Evolutionary conservation across 2,329 filamentous ascomycete genomes (phyloP), one percentile per base, ranked within the genome.

Genomic region (Sporothrix inflata): DNA sequence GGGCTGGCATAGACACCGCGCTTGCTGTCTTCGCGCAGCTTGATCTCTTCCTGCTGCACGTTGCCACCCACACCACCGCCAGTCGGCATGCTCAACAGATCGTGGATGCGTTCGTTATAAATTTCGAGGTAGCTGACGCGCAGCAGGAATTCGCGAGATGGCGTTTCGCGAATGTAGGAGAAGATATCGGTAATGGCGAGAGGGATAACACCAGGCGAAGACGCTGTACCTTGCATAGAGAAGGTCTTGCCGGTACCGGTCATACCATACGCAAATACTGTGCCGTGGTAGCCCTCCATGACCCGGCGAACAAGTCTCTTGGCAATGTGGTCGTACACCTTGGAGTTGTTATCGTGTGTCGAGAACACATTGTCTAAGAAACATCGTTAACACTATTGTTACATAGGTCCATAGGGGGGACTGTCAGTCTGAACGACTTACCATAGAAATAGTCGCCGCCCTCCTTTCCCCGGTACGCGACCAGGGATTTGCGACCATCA

Each of bases 201-300:
- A 7, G 96, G 96, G 71, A 99, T 99, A 38, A 99, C 96, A 83
- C 96, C 96, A 0, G 96, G 96, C 51, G 94, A 97, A 2, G 93
- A 93, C 61, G 94, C 94, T 12, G 96, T 99, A 77, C 96, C 96
- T 84, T 99, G 96, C 96, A 99, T 99, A 51, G 95, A 98, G 81
- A 98, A 99, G 0, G 96, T 99, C 84, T 99, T 99, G 76, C 96
- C 96, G 0, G 96, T 98, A 74, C 96, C 96, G 4, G 96, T 99
- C 94, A 98, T 98, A 79, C 96, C 96, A 80, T 99, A 99, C 21
- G 95, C 95, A 80, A 99, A 98, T 30, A 99, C 96, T 0, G 96
- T 99, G 73, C 95, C 96, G 78, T 98, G 95, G 80, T 98, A 99
- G 55, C 96, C 96, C 84, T 99, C 96, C 96, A 99, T 99, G 67